Evolutionary conservation across 164 flowering plant genomes (phyloP), one percentile per base, ranked within the genome.

Genomic region (Chloranthus sessilifolius): DNA sequence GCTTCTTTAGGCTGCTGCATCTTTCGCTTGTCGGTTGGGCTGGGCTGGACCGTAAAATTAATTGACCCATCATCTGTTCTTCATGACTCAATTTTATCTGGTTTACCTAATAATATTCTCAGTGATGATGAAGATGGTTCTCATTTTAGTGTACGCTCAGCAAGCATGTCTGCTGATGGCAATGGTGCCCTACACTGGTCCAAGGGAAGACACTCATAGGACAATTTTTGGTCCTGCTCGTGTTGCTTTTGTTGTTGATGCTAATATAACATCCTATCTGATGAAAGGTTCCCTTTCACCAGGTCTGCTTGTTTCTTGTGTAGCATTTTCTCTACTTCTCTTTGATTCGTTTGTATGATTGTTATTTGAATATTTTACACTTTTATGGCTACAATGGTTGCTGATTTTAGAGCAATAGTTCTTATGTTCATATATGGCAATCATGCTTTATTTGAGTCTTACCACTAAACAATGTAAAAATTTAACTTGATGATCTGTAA

Each of bases 231-330:
- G 75, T 27, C 59, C 70, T 57, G 64, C 74, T 52, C 86, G 95
- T 54, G 85, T 88, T 67, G 97, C 99, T 62, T 92, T 89, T 69
- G 70, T 92, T 47, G 99, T 92, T 58, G 97, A 88, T 81, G 99
- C 99, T 57, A 88, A 86, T 72, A 92, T 89, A 70, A 88, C 97
- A 57, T 92, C 99, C 14, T 92, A 88, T 76, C 91, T 92, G 46
- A 92, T 92, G 99, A 92, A 88, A 97, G 99, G 99, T 5, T 92
- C 99, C 64, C 88, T 92, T 73, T 92, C 99, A 69, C 99, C 97
- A 75, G 99, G 99, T 91, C 44, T 59, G 61, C 27, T 68, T 17
- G 24, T 38, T 24, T 46, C 23, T 20, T 25, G 2, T 26, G 30
- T 47, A 19, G 20, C 22, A 28, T 44, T 11, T 47, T 29, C 50